A percentile compares a stretch with the other conserved stretches of the same genome.
phyloP scores from a whole-genome alignment of 1,139 yeast species.

The Diutina neorugosa region DNA sequence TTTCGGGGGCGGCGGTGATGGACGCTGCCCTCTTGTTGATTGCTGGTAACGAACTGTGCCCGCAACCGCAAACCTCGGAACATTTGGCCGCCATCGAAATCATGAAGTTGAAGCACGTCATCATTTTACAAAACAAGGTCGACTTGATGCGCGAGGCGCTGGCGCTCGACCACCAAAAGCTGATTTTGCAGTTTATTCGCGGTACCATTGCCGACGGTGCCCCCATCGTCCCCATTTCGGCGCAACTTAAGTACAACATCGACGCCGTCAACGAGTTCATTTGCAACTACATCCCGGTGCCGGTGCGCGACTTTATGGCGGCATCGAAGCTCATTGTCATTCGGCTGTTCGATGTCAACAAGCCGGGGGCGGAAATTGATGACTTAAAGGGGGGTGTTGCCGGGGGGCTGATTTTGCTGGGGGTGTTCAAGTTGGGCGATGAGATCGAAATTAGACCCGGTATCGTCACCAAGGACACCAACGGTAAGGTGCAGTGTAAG shows the following conservation, averaged over 20 bases:
- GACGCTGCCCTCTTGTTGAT: slow-evolving; percentile 93
- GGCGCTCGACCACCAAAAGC: slow-evolving; percentile 90
- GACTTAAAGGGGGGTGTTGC: slow-evolving; percentile 99
- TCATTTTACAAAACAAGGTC: slow-evolving; percentile 93
- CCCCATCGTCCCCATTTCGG: slow-evolving; percentile 97
- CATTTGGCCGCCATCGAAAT: slow-evolving; percentile 99
- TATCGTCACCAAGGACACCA: slow-evolving; percentile 90
- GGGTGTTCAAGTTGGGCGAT: slow-evolving; percentile 94
- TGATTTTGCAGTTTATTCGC: slow-evolving; percentile 82
- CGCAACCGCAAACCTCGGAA: slow-evolving; percentile 99
- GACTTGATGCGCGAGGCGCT: slow-evolving; percentile 97
- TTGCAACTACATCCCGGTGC: slow-evolving; percentile 92
- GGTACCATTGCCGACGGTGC: slow-evolving; percentile 99
- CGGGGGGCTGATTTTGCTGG: slow-evolving; percentile 95
- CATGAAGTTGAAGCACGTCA: slow-evolving; percentile 95
- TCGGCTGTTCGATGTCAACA: slow-evolving; percentile 96
- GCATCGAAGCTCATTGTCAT: slow-evolving; percentile 94
- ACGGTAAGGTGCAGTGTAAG: slow-evolving; percentile 87
- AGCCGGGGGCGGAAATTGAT: slow-evolving; percentile 96
- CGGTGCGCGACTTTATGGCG: slow-evolving; percentile 87
- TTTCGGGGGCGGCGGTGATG: slow-evolving; percentile 99
- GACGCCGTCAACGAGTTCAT: slow-evolving; percentile 97
- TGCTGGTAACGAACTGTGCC: slow-evolving; percentile 99
- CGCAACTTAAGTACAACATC: slow-evolving; percentile 95
- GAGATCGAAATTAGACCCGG: slow-evolving; percentile 99